These are phyloP conservation scores for Medakamo hakoo DNA, from an alignment of 139 green algal species.

Conservation along the genomic window DNA sequence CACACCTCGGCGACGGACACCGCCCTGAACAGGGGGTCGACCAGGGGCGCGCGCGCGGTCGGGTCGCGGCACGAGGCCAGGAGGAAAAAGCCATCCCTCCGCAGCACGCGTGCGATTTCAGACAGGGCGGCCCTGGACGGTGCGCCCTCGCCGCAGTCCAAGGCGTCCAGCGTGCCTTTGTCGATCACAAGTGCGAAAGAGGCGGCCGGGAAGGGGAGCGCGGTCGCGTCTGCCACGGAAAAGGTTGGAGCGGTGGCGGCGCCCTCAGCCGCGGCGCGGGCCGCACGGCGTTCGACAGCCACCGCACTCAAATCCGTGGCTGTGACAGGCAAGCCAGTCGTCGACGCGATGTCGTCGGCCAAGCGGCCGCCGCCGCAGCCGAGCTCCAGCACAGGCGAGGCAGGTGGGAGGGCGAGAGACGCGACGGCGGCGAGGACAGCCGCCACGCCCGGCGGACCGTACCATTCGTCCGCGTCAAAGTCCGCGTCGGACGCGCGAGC, in stretches of 20 bases:
- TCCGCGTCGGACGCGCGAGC: neutral
- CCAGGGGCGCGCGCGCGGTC: no score
- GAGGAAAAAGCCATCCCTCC: constrained; percentile 20
- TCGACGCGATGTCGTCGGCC: neutral
- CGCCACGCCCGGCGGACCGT: neutral
- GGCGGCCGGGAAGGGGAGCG: neutral
- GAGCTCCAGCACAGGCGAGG: neutral
- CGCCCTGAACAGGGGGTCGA: neutral
- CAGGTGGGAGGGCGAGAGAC: neutral
- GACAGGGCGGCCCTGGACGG: neutral
- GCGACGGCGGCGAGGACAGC: neutral
- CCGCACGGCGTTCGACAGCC: neutral
- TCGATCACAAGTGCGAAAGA: neutral
- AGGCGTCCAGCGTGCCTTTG: neutral
- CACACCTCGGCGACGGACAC: neutral
- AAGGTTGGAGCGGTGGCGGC: neutral
- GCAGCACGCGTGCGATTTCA: constrained; percentile 22
- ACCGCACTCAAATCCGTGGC: neutral
- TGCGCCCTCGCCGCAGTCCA: neutral
- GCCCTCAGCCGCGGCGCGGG: no score
- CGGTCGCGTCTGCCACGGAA: neutral
- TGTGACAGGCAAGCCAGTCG: neutral
- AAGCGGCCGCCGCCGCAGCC: neutral
- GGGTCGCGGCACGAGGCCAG: constrained; percentile 8
- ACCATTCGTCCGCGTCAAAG: neutral